Conservation (phyloP, 345 rosid species). For the Clausena lansium region DNA sequence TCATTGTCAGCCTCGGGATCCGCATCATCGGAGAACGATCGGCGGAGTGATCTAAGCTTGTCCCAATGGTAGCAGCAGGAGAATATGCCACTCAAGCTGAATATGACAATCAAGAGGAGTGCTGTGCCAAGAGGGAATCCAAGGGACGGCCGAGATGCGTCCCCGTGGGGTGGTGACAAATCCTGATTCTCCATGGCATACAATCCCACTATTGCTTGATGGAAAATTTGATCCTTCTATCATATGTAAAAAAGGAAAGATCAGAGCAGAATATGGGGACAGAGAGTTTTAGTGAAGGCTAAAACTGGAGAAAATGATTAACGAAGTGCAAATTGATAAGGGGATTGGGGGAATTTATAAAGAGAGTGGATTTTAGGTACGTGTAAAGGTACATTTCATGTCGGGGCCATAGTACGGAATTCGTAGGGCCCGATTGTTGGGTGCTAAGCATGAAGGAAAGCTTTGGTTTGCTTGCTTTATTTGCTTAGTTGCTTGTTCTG, state of each 20-base stretch:
- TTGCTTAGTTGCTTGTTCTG: background rate
- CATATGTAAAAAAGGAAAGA: slow-evolving; percentile 23
- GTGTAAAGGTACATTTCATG: slow-evolving; percentile 41
- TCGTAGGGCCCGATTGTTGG: slow-evolving; percentile 24
- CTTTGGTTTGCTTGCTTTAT: background rate
- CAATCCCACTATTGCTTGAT: background rate
- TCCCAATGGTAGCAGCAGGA: slow-evolving; percentile 99
- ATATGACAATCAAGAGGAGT: slow-evolving; percentile 71
- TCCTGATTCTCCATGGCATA: slow-evolving; percentile 64
- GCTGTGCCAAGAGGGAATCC: slow-evolving; percentile 98
- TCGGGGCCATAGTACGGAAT: slow-evolving; percentile 54
- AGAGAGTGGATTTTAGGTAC: slow-evolving; percentile 25
- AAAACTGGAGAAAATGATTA: background rate
- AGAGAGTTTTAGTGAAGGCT: background rate
- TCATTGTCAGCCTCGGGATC: slow-evolving; percentile 48
- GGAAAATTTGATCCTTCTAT: slow-evolving; percentile 17
- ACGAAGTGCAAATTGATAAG: background rate
- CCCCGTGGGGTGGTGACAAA: slow-evolving; percentile 67
- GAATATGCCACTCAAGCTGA: slow-evolving; percentile 90
- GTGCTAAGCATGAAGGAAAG: slow-evolving; percentile 1
- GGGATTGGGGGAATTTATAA: slow-evolving; percentile 25
- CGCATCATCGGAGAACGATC: slow-evolving; percentile 39
- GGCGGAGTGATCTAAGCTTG: slow-evolving; percentile 83
- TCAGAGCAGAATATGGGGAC: background rate
- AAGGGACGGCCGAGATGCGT: slow-evolving; percentile 82